These are phyloP conservation scores for Crassisporium funariophilum DNA, from an alignment of 768 basidiomycete genomes.

Conservation along the genomic window DNA sequence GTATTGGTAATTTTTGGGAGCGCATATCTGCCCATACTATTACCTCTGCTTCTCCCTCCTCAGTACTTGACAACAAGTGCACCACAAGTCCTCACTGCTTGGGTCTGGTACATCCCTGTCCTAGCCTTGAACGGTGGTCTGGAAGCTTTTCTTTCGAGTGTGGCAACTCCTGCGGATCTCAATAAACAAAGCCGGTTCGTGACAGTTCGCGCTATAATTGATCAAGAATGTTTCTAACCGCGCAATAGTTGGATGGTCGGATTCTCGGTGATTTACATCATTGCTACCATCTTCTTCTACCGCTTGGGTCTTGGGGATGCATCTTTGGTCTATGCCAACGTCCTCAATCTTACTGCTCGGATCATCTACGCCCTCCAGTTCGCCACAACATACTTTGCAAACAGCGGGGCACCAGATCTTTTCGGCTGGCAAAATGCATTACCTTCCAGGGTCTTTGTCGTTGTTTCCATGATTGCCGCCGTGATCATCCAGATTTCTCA, in stretches of 20 bases:
- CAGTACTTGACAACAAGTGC: conserved; percentile 79
- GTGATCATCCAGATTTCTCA: conserved; percentile 30
- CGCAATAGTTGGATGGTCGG: conserved; percentile 68
- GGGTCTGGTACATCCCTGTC: conserved; percentile 88
- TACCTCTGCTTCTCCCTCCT: conserved; percentile 70
- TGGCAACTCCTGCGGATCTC: conserved; percentile 68
- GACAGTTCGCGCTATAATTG: neutral
- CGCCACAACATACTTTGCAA: conserved; percentile 46
- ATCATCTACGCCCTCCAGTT: conserved; percentile 64
- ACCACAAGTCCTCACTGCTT: conserved; percentile 72
- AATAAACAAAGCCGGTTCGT: conserved; percentile 64
- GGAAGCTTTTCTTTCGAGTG: conserved; percentile 88
- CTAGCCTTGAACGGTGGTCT: conserved; percentile 89
- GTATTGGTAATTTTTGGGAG: conserved; percentile 76
- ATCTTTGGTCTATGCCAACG: conserved; percentile 77
- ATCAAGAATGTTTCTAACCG: conserved; percentile 7
- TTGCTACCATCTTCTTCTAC: conserved; percentile 50
- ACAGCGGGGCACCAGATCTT: conserved; percentile 8
- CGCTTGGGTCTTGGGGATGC: conserved; percentile 57
- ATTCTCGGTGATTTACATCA: conserved; percentile 72
- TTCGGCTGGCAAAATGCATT: conserved; percentile 28
- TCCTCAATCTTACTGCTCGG: conserved; percentile 61
- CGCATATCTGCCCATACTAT: conserved; percentile 68
- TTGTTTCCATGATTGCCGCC: conserved; percentile 25
- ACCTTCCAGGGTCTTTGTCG: conserved; percentile 25